Conservation (phyloP, 73 alveolate genomes). For the Uronychia binucleata region DNA sequence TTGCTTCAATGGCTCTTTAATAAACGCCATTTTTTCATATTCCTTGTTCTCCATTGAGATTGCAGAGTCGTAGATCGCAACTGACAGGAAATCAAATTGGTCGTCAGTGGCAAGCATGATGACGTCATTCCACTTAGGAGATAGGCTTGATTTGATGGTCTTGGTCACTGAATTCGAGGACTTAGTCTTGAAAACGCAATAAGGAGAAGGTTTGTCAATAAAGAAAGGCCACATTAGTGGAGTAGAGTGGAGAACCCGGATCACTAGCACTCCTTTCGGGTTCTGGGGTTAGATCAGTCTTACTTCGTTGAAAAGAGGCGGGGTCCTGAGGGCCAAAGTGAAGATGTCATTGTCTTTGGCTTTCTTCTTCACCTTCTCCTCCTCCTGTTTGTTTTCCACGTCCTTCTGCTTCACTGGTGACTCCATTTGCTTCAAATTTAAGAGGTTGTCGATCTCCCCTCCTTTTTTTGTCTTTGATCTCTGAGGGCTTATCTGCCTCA, state of each 20-base stretch:
- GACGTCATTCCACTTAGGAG: neutral
- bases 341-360: neutral
- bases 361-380: neutral
- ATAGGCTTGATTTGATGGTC: neutral
- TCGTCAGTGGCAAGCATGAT: neutral
- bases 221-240: neutral
- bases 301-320: neutral
- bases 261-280: neutral
- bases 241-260: neutral
- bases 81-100: neutral
- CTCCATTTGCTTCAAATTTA: neutral
- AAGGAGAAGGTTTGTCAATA: neutral
- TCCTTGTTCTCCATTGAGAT: neutral
- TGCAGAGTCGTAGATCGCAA: neutral
- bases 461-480: neutral
- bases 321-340: neutral
- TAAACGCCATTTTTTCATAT: neutral
- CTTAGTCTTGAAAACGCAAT: neutral
- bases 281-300: neutral
- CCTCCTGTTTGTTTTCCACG: neutral
- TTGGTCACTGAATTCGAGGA: neutral
- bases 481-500: neutral
- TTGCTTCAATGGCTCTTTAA: neutral
- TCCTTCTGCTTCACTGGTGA: neutral
- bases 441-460: neutral